Base-by-base conservation (phyloP, 257 asterid genomes). In the Dorcoceras hygrometricum region DNA sequence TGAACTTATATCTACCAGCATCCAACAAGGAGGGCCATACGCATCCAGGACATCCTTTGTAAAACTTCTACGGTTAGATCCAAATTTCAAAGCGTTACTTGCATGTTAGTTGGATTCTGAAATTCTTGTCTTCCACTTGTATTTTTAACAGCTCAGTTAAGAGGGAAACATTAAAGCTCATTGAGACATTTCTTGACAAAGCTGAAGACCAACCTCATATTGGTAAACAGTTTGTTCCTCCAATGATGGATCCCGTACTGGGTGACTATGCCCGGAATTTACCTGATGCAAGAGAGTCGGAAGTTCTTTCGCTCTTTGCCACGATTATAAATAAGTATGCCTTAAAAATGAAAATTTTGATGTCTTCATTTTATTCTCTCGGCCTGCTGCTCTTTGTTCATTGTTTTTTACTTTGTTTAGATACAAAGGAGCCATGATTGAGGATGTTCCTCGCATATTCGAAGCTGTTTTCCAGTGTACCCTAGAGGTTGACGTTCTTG, bases 231-330 rank as follows among this genome's bases (percentile, higher is more conserved):
- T 94, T 87, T 73, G 97, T 94, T 72, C 97, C 95, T 19, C 99
- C 96, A 20, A 94, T 94, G 97, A 94, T 94, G 97, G 99, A 94
- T 72, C 91, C 95, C 25, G 93, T 94, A 71, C 97, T 94, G 36
- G 95, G 93, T 62, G 99, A 94, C 76, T 94, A 94, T 68, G 95
- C 97, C 23, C 83, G 99, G 66, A 94, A 94, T 76, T 71, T 94
- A 69, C 97, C 99, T 66, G 99, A 94, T 88, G 99, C 99, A 31
- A 89, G 97, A 76, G 99, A 94, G 75, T 94, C 99, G 0, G 99
- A 94, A 94, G 99, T 94, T 71, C 90, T 94, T 24, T 90, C 99
- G 59, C 96, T 94, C 23, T 94, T 88, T 67, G 99, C 99, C 63
- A 94, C 99, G 22, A 94, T 94, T 34, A 88, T 94, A 72, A 94